phyloP scores from a whole-genome alignment of 1,139 yeast species.

The Candida tropicalis region DNA sequence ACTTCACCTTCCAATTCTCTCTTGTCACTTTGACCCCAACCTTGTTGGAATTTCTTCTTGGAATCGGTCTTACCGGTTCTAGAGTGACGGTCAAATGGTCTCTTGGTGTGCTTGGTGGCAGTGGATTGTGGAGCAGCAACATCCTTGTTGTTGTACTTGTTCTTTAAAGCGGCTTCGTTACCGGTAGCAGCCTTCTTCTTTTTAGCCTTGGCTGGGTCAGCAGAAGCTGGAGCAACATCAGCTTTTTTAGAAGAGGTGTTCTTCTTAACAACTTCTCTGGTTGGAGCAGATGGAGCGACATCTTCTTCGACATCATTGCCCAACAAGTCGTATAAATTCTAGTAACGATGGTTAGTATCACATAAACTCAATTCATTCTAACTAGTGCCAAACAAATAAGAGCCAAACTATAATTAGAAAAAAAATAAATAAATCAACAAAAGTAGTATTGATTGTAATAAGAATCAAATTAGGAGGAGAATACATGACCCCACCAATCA shows the following conservation, averaged over 20 bases:
- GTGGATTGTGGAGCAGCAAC: constrained; percentile 61
- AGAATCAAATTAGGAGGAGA: no score
- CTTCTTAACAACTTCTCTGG: constrained; percentile 81
- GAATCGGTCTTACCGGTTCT: constrained; percentile 84
- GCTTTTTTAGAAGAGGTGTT: constrained; percentile 85
- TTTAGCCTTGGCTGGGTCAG: constrained; percentile 80
- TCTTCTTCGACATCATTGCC: constrained; percentile 82
- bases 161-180: constrained; percentile 88
- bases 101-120: constrained; percentile 60
- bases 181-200: constrained; percentile 74
- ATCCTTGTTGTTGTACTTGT: constrained; percentile 73
- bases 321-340: constrained; percentile 52
- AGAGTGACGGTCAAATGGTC: constrained; percentile 79
- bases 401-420: not conserved
- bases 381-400: not conserved
- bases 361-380: not conserved
- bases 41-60: constrained; percentile 76
- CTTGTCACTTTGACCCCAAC: constrained; percentile 81
- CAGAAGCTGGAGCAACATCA: constrained; percentile 82
- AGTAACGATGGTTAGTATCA: constrained; percentile 1
- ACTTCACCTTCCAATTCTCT: constrained; percentile 61
- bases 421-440: not conserved
- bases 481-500: constrained; percentile 3
- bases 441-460: no score
- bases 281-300: constrained; percentile 52